Evolutionary conservation across 306 rosid species (phyloP).

Genomic region (Begonia masoniana): DNA sequence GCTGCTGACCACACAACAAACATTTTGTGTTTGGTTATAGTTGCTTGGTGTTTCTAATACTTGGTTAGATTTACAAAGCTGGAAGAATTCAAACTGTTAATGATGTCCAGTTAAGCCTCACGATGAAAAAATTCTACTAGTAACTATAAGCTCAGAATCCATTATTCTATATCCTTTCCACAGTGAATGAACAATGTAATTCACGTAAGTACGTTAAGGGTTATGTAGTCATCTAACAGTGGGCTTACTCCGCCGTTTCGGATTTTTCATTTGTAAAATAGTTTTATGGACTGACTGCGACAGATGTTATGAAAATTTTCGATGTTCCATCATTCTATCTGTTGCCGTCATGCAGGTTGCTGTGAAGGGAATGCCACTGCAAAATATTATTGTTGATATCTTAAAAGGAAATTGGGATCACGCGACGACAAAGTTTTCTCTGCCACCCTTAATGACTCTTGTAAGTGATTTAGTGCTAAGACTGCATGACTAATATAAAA

Average conservation of each 20-base stretch:
- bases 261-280: too few species aligned
- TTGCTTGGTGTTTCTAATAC: too few species aligned
- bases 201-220: too few species aligned
- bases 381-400: slow-evolving; percentile 47
- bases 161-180: too few species aligned
- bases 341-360: slow-evolving; percentile 37
- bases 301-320: not conserved
- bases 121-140: too few species aligned
- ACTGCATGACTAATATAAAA: not conserved
- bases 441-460: slow-evolving; percentile 94
- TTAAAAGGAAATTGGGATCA: slow-evolving; percentile 85
- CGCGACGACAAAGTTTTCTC: slow-evolving; percentile 64
- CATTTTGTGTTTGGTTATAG: not conserved
- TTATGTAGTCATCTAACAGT: too few species aligned
- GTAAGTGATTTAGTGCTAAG: slow-evolving; percentile 33
- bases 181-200: too few species aligned
- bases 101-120: too few species aligned
- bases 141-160: too few species aligned
- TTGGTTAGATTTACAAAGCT: not conserved
- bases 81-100: too few species aligned
- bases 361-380: slow-evolving; percentile 26
- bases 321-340: not conserved
- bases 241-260: too few species aligned
- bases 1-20: not conserved
- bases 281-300: too few species aligned